These are phyloP conservation scores for Solanum ossicruentum DNA, from an alignment of 257 asterid species.

Conservation along the genomic window DNA sequence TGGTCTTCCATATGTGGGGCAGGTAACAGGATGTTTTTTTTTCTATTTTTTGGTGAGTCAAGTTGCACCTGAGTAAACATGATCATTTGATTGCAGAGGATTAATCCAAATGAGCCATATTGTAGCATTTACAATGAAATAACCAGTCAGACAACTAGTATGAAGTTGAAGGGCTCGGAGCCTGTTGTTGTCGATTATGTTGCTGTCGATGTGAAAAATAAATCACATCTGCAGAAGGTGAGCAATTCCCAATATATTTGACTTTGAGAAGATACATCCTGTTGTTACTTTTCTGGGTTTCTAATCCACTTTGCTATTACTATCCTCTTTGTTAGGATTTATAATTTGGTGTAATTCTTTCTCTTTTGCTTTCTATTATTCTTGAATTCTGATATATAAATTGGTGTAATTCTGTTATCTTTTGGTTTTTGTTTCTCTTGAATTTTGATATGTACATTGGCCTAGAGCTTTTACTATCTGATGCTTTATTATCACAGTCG, in stretches of 20 bases:
- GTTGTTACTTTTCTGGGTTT: background rate
- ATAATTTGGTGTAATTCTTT: background rate
- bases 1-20: conserved; percentile 96
- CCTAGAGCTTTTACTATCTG: background rate
- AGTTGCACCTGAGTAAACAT: background rate
- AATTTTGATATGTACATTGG: background rate
- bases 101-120: conserved; percentile 57
- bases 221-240: conserved; percentile 61
- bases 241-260: conserved; percentile 2
- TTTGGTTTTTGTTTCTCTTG: background rate
- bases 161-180: conserved; percentile 62
- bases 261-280: background rate
- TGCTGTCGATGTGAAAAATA: conserved; percentile 68
- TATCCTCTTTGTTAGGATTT: background rate
- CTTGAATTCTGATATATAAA: background rate
- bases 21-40: conserved; percentile 30
- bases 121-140: conserved; percentile 50
- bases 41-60: background rate
- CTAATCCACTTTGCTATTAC: background rate
- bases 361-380: background rate
- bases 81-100: conserved; percentile 37
- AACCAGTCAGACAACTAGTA: conserved; percentile 26
- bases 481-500: background rate
- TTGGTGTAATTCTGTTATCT: background rate
- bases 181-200: conserved; percentile 73